Base-by-base conservation (phyloP, 2,329 filamentous ascomycete species). In the Trichophyton mentagrophytes region DNA sequence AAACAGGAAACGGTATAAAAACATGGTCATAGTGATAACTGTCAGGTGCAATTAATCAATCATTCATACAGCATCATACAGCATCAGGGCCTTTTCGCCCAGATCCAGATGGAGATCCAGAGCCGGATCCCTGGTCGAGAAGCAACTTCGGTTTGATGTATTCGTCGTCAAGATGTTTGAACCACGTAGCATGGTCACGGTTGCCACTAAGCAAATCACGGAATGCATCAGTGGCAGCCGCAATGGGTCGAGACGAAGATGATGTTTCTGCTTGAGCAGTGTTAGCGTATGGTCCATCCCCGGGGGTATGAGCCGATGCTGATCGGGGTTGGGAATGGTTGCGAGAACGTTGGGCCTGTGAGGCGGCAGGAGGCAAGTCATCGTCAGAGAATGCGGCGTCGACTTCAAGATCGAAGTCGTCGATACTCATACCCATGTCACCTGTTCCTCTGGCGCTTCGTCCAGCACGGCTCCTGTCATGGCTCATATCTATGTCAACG, bases 81-180 rank as follows among this genome's bases (percentile, higher is more conserved):
- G 72, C 72, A 9, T 72, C 73, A 49, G 72, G 73, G 2, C 73
- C 74, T 63, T 75, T 75, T 62, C 75, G 71, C 15, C 51, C 51
- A 11, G 30, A 75, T 44, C 62, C 64, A 27, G 46, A 51, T 51
- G 20, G 20, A 15, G 46, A 27, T 27, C 46, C 46, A 51, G 51
- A 55, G 42, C 73, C 73, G 27, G 73, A 74, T 30, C 62, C 64
- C 53, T 86, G 87, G 74, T 96, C 91, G 20, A 97, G 80, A 65
- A 97, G 74, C 60, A 97, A 76, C 70, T 86, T 89, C 17, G 92
- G 92, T 78, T 97, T 97, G 74, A 97, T 91, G 72, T 90, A 96
- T 63, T 91, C 90, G 73, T 99, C 93, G 72, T 99, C 93, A 63
- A 99, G 78, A 74, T 96, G 91, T 66, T 85, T 86, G 73, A 99